Evolutionary conservation across 352 stramenopile genomes (phyloP).

Genomic region (Thraustotheca clavata): DNA sequence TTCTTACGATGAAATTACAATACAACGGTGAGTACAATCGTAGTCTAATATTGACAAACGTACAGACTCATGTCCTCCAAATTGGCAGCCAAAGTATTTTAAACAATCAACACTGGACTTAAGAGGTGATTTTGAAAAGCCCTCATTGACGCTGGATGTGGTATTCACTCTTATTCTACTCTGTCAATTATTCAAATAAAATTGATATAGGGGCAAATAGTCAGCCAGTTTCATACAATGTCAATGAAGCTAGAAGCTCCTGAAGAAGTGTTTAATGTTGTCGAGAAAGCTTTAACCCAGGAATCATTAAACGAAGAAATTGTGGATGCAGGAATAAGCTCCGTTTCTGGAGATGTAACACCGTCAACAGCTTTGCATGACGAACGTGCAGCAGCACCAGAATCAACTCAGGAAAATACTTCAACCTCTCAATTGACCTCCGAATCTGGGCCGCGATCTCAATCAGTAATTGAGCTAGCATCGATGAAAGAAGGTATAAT

Average conservation of each 20-base stretch:
- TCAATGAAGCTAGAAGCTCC: slow-evolving; percentile 29
- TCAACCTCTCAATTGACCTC: background rate
- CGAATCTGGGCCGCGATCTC: slow-evolving; percentile 1
- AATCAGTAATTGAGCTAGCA: background rate
- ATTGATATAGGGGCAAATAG: slow-evolving; percentile 26
- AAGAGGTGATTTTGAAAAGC: slow-evolving; percentile 17
- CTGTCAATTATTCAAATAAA: background rate
- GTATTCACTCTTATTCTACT: slow-evolving; percentile 8
- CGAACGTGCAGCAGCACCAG: background rate
- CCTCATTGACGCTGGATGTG: slow-evolving; percentile 29
- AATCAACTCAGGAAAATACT: background rate
- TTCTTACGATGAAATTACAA: slow-evolving; percentile 36
- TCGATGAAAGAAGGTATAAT: slow-evolving; percentile 18
- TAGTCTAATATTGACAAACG: background rate
- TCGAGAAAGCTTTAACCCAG: slow-evolving; percentile 6
- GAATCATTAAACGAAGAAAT: background rate
- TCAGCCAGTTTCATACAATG: slow-evolving; percentile 30
- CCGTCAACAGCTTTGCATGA: background rate
- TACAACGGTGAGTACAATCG: slow-evolving; percentile 28
- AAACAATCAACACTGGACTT: slow-evolving; percentile 15
- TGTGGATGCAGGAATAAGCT: background rate
- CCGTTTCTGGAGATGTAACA: background rate
- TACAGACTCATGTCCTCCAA: slow-evolving; percentile 22
- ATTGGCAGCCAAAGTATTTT: slow-evolving; percentile 37
- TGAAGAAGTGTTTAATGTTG: slow-evolving; percentile 24